Evolutionary conservation across 805 yeast genomes (phyloP), one percentile per base, ranked within the genome.

Genomic region (Hyphopichia homilentoma): DNA sequence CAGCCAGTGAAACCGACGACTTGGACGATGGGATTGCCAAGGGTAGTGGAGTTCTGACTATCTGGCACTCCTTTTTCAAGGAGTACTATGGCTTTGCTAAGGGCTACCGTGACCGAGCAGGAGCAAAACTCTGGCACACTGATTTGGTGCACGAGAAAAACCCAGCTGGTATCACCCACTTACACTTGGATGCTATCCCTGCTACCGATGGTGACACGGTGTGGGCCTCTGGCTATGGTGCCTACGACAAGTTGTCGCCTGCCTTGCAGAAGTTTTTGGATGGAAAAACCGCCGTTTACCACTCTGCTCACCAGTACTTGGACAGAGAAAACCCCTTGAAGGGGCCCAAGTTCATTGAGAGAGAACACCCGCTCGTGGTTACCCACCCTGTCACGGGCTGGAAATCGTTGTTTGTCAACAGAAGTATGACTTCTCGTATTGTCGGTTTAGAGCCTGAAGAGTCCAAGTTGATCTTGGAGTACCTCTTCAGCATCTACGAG

Each of bases 341-440:
- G 34, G 70, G 73, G 8, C 69, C 68, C 12, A 63, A 64, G 35
- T 64, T 64, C 33, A 59, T 76, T 34, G 77, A 68, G 41, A 67
- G 79, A 52, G 73, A 67, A 37, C 84, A 79, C 53, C 83, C 82
- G 2, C 40, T 79, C 16, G 69, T 79, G 22, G 69, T 83, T 57
- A 75, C 81, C 21, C 79, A 79, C 44, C 84, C 84, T 7, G 79
- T 70, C 9, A 77, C 83, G 17, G 81, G 81, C 26, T 67, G 77
- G 74, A 79, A 78, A 52, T 59, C 78, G 1, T 56, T 78, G 41
- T 77, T 60, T 39, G 74, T 76, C 25, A 75, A 76, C 54, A 64
- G 77, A 30, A 57, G 62, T 14, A 65, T 66, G 67, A 75, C 79
- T 9, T 59, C 48, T 27, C 61, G 74, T 37, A 76, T 77, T 35